A percentile compares a stretch with the other conserved stretches of the same genome.
phyloP scores from a whole-genome alignment of 768 basidiomycete species.

The Mycena filopes region DNA sequence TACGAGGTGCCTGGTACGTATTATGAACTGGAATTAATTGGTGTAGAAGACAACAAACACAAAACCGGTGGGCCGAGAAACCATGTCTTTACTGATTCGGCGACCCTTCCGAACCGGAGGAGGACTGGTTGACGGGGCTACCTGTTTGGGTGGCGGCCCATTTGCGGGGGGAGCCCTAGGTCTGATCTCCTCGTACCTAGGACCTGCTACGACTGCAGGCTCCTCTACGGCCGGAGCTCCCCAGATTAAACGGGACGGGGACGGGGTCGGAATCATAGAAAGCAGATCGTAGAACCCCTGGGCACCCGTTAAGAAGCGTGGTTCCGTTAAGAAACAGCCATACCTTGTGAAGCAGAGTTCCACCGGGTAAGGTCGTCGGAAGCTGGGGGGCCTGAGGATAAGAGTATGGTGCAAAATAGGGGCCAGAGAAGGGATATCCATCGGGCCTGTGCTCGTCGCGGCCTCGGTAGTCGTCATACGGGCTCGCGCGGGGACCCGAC shows the following conservation, averaged over 20 bases:
- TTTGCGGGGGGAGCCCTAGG: constrained; percentile 39
- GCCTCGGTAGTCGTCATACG: constrained; percentile 27
- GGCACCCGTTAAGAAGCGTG: constrained; percentile 86
- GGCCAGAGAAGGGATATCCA: constrained; percentile 54
- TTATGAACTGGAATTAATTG: constrained; percentile 36
- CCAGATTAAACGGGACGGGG: constrained; percentile 74
- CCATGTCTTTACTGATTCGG: constrained; percentile 89
- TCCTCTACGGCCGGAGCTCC: constrained; percentile 53
- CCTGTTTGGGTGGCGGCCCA: constrained; percentile 44
- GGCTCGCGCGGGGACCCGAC: constrained; percentile 24
- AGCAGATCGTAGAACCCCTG: constrained; percentile 92
- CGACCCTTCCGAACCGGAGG: constrained; percentile 61
- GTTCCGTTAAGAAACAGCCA: too few relatives aligned
- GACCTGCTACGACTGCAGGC: constrained; percentile 67
- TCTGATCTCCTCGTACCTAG: constrained; percentile 72
- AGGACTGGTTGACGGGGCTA: constrained; percentile 45
- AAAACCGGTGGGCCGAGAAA: constrained; percentile 84
- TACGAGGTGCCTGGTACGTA: constrained; percentile 76
- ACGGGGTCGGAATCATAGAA: constrained; percentile 79
- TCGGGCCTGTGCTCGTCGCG: constrained; percentile 40
- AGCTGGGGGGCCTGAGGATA: constrained; percentile 52
- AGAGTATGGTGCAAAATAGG: constrained; percentile 49
- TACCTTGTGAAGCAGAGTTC: too few relatives aligned
- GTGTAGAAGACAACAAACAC: constrained; percentile 65
- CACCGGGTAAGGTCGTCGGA: constrained; percentile 62